Evolutionary conservation across 208 protist species (phyloP).

Genomic region (Leishmania braziliensis): DNA sequence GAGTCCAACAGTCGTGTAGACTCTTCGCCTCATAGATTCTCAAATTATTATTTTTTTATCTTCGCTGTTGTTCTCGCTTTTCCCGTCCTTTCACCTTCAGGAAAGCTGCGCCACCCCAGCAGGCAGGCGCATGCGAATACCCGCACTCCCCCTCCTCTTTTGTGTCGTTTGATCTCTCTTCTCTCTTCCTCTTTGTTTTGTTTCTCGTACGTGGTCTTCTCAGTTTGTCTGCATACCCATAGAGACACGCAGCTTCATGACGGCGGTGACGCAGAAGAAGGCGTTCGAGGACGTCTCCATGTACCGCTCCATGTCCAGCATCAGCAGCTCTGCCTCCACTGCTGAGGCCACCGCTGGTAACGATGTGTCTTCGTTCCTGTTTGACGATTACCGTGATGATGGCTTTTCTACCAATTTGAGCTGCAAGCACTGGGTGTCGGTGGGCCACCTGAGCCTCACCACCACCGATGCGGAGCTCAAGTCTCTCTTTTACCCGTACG

Average conservation of each 20-base stretch:
- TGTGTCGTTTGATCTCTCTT: not conserved
- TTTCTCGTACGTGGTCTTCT: not conserved
- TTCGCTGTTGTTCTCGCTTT: not conserved
- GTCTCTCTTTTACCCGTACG: constrained; percentile 85
- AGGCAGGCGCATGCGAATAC: not conserved
- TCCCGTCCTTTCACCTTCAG: not conserved
- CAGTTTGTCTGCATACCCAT: not conserved
- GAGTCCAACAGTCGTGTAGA: not conserved
- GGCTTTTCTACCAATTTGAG: constrained; percentile 15
- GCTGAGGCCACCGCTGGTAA: constrained; percentile 73
- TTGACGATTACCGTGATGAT: constrained; percentile 49
- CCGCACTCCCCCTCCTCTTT: not conserved
- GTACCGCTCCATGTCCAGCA: constrained; percentile 31
- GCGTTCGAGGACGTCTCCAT: constrained; percentile 27
- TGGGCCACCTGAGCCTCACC: constrained; percentile 50
- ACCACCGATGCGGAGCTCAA: constrained; percentile 62
- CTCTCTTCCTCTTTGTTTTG: not conserved
- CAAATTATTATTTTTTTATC: not conserved
- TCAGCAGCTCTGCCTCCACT: constrained; percentile 60
- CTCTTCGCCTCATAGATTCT: not conserved
- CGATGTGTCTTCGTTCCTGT: constrained; percentile 67
- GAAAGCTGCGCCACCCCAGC: not conserved
- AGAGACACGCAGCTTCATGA: not conserved
- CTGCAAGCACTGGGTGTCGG: constrained; percentile 69
- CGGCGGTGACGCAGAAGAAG: not conserved